These are phyloP conservation scores for Plenodomus lindquistii DNA, from an alignment of 2,329 filamentous ascomycete genomes.

Conservation along the genomic window DNA sequence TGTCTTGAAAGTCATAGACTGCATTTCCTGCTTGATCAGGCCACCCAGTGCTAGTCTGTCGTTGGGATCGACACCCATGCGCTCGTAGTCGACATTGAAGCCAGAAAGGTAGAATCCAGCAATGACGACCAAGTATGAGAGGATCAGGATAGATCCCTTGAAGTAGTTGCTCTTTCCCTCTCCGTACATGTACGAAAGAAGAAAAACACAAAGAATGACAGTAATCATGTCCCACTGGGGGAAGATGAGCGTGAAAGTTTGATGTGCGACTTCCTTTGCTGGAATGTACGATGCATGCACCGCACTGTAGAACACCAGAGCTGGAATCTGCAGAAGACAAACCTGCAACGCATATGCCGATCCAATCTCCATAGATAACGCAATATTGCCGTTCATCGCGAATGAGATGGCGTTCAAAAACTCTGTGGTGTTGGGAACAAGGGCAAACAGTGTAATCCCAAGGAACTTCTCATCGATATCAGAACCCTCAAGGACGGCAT, in stretches of 20 bases:
- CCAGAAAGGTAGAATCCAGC: conserved; percentile 88
- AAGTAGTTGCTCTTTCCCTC: conserved; percentile 99
- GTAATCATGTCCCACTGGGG: conserved; percentile 99
- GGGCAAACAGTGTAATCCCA: conserved; percentile 92
- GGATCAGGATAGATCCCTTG: conserved; percentile 92
- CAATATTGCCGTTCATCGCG: conserved; percentile 99
- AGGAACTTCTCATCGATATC: conserved; percentile 97
- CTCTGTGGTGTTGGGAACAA: conserved; percentile 97
- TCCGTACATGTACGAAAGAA: conserved; percentile 96
- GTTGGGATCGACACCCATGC: conserved; percentile 38
- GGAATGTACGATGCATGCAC: conserved; percentile 65
- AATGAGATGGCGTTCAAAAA: conserved; percentile 99
- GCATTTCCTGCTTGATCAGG: conserved; percentile 29
- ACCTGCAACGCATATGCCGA: conserved; percentile 97
- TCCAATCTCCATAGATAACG: conserved; percentile 97
- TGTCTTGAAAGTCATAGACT: conserved; percentile 44
- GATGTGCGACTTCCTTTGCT: conserved; percentile 58
- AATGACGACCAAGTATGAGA: conserved; percentile 91
- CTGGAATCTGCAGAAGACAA: conserved; percentile 90
- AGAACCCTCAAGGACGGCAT: conserved; percentile 88
- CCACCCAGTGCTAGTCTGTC: conserved; percentile 43
- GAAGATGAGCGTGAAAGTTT: conserved; percentile 85
- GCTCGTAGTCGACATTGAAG: conserved; percentile 59
- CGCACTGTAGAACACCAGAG: conserved; percentile 88
- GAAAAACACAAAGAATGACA: conserved; percentile 91